These are phyloP conservation scores for Achaetomium macrosporum DNA, from an alignment of 2,329 filamentous ascomycete genomes.

Conservation along the genomic window DNA sequence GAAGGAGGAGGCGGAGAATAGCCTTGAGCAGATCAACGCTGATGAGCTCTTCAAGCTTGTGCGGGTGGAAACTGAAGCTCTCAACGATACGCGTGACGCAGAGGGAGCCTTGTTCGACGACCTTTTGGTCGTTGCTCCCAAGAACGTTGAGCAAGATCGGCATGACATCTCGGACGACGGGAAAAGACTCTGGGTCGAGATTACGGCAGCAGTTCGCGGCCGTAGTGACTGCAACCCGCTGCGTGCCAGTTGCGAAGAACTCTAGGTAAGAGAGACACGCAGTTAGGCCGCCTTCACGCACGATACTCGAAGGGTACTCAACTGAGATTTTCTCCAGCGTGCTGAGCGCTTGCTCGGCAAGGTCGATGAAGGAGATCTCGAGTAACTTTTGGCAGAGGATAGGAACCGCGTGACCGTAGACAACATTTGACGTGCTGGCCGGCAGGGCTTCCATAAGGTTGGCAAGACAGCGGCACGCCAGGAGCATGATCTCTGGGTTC, in stretches of 20 bases:
- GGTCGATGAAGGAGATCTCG: conserved; percentile 94
- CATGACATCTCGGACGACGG: conserved; percentile 92
- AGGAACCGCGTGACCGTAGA: conserved; percentile 94
- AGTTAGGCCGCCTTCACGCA: conserved; percentile 88
- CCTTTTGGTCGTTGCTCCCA: conserved; percentile 87
- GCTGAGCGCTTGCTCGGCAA: conserved; percentile 93
- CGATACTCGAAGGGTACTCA: conserved; percentile 91
- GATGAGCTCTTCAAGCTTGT: conserved; percentile 86
- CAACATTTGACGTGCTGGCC: conserved; percentile 87
- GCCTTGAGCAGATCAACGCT: conserved; percentile 80
- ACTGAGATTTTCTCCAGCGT: conserved; percentile 96
- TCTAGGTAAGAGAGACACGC: conserved; percentile 96
- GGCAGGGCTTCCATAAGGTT: conserved; percentile 97
- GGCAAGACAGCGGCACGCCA: conserved; percentile 90
- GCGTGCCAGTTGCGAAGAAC: conserved; percentile 95
- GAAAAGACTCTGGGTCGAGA: conserved; percentile 88
- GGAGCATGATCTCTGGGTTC: conserved; percentile 93
- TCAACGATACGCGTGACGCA: conserved; percentile 95
- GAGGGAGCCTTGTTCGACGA: conserved; percentile 92
- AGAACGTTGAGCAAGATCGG: conserved; percentile 87
- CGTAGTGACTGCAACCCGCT: conserved; percentile 92
- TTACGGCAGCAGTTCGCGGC: conserved; percentile 98
- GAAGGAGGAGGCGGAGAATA: conserved; percentile 79
- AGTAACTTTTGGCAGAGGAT: conserved; percentile 91
- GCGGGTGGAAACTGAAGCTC: conserved; percentile 85